phyloP scores from a whole-genome alignment of 2,329 filamentous ascomycete species.

The Delphinella strobiligena region DNA sequence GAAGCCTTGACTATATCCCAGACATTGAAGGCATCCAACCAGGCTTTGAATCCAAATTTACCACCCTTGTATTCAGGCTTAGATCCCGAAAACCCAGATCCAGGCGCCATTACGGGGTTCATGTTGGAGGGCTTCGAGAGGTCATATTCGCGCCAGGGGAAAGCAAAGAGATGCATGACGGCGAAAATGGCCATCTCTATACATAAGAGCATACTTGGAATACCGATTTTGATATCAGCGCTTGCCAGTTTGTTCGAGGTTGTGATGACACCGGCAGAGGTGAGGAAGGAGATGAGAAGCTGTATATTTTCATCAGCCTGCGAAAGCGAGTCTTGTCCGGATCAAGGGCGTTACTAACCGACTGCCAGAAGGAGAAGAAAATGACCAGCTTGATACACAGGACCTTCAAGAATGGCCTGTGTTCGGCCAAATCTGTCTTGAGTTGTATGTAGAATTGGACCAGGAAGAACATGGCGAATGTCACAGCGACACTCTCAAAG shows the following conservation, averaged over 20 bases:
- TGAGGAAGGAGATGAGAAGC: constrained; percentile 49
- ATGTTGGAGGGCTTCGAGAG: constrained; percentile 13
- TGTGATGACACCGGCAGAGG: constrained; percentile 49
- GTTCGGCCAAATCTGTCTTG: constrained; percentile 51
- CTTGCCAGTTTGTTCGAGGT: constrained; percentile 51
- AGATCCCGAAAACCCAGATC: constrained; percentile 13
- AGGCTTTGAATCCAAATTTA: constrained; percentile 49
- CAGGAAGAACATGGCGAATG: constrained; percentile 78
- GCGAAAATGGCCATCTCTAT: constrained; percentile 78
- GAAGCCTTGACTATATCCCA: constrained; percentile 77
- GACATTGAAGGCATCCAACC: constrained; percentile 62
- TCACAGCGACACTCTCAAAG: constrained; percentile 60
- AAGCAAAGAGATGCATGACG: constrained; percentile 70
- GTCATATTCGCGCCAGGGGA: constrained; percentile 62
- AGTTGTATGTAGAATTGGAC: constrained; percentile 80
- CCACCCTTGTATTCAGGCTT: constrained; percentile 46
- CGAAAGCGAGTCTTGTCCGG: background rate
- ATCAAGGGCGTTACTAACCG: constrained; percentile 22
- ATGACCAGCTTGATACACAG: constrained; percentile 82
- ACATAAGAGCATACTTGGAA: constrained; percentile 66
- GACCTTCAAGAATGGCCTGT: constrained; percentile 68
- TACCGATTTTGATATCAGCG: constrained; percentile 68
- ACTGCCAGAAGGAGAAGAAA: constrained; percentile 85
- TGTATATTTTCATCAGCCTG: constrained; percentile 13
- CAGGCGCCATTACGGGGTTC: constrained; percentile 14